Base-by-base conservation (phyloP, 768 basidiomycete genomes). In the Pholiota molesta region DNA sequence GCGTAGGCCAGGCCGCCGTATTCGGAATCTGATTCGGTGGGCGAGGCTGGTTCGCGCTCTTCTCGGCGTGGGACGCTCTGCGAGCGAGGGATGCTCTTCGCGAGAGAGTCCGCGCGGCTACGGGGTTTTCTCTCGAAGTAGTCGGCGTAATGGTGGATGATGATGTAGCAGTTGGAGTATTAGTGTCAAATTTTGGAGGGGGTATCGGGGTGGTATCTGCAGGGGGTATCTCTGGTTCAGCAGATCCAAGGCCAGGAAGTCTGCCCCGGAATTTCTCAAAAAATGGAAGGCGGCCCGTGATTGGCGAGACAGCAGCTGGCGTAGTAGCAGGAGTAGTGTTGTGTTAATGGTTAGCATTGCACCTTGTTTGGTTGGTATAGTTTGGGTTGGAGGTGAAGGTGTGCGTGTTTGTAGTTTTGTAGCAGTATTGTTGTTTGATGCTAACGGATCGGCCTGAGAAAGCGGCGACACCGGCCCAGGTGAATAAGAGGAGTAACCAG, bases 1-100 rank as follows among this genome's bases (percentile, higher is more conserved):
- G 81, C 83, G 63, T 86, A 86, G 2, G 83, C 83, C 21, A 85
- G 73, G 16, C 82, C 81, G 28, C 81, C 78, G 33, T 78, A 78
- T 60, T 84, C 82, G 3, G 80, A 81, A 17, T 69, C 79, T 2
- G 80, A 79, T 29, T 69, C 68, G 45, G 73, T 74, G 31, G 80
- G 75, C 8, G 74, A 73, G 7, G 69, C 55, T 2, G 74, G 70
- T 5, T 61, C 59, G 19, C 52, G 59, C n/a, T 52, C 45, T 5
- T 55, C 49, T 17, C 14, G 21, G 17, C 39, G 23, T 28, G 37
- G 55, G 14, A 44, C 14, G 37, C 55, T 31, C 40, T 44, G 6
- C 26, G 42, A 37, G 11, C 35, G 35, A 5, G 35, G 14, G 35
- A 29, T 28, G 19, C 55, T 31, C 55, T 28, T 28, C 26, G 42